Conservation (phyloP, 306 rosid species). For the Cucurbita argyrosperma region DNA sequence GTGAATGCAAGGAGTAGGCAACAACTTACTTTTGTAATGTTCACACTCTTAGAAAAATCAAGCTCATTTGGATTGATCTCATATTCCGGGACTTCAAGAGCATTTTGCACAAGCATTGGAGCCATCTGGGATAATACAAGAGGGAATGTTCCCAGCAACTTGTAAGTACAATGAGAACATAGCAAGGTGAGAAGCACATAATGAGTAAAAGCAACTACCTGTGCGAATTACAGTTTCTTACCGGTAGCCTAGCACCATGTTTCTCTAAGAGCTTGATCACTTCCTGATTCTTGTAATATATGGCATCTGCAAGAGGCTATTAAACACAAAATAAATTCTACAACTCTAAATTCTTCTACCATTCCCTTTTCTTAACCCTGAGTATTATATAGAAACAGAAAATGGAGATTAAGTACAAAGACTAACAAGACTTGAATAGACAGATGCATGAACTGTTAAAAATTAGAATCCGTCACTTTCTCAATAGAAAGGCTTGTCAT, state of each 20-base stretch:
- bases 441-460: not conserved
- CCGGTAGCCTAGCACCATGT: constrained; percentile 69
- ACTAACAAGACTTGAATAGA: not conserved
- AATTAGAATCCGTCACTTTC: not conserved
- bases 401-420: not conserved
- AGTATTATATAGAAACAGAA: not conserved
- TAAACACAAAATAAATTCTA: constrained; percentile 11
- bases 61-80: constrained; percentile 80
- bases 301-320: constrained; percentile 90
- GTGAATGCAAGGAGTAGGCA: not conserved
- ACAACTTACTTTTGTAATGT: constrained; percentile 53
- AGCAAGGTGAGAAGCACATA: not conserved
- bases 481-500: not conserved
- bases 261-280: constrained; percentile 72
- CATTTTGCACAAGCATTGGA: constrained; percentile 62
- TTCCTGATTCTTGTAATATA: constrained; percentile 53
- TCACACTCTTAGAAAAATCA: constrained; percentile 67
- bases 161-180: constrained; percentile 10
- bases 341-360: not conserved
- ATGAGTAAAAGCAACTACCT: not conserved
- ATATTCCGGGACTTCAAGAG: constrained; percentile 83
- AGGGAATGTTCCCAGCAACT: not conserved
- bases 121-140: constrained; percentile 36
- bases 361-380: not conserved
- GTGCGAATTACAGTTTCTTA: constrained; percentile 8